Conservation (phyloP, 2,329 filamentous ascomycete genomes). For the Fusarium denticulatum region DNA sequence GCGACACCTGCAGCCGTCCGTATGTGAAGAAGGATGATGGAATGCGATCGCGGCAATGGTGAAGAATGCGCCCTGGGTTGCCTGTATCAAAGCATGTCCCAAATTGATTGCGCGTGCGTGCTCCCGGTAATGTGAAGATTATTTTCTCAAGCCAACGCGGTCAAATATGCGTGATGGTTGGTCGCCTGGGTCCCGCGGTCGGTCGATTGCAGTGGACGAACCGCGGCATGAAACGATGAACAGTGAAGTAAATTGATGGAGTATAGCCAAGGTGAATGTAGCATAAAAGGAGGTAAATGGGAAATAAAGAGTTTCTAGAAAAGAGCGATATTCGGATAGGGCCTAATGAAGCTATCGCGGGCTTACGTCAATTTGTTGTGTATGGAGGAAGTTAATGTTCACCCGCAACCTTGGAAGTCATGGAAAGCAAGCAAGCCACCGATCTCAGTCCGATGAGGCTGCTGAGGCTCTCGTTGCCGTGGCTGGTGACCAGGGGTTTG, state of each 20-base stretch:
- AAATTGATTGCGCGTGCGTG: slow-evolving; percentile 12
- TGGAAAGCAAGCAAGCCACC: slow-evolving; percentile 29
- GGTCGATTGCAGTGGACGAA: slow-evolving; percentile 41
- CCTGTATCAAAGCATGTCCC: slow-evolving; percentile 39
- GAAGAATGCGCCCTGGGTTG: slow-evolving; percentile 32
- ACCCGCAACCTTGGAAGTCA: slow-evolving; percentile 9
- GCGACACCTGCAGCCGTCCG: slow-evolving; percentile 14
- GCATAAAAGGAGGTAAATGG: not conserved
- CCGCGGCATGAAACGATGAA: slow-evolving; percentile 37
- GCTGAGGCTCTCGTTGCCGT: slow-evolving; percentile 40
- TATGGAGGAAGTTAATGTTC: slow-evolving; percentile 28
- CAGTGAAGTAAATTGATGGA: not conserved
- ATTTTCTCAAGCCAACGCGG: slow-evolving; percentile 33
- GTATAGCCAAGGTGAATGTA: not conserved
- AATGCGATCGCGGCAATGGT: slow-evolving; percentile 31
- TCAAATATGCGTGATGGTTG: slow-evolving; percentile 39
- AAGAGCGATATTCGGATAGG: not conserved
- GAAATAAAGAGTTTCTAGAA: not conserved
- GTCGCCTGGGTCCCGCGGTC: slow-evolving; percentile 37
- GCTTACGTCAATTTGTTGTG: slow-evolving; percentile 22
- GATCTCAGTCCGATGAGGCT: slow-evolving; percentile 37
- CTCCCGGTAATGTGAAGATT: not conserved
- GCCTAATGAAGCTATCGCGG: slow-evolving; percentile 27
- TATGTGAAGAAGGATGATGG: slow-evolving; percentile 7
- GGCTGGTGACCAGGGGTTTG: slow-evolving; percentile 31